Conservation (phyloP, 1,284 basidiomycete genomes). For the Trametes hirsuta region DNA sequence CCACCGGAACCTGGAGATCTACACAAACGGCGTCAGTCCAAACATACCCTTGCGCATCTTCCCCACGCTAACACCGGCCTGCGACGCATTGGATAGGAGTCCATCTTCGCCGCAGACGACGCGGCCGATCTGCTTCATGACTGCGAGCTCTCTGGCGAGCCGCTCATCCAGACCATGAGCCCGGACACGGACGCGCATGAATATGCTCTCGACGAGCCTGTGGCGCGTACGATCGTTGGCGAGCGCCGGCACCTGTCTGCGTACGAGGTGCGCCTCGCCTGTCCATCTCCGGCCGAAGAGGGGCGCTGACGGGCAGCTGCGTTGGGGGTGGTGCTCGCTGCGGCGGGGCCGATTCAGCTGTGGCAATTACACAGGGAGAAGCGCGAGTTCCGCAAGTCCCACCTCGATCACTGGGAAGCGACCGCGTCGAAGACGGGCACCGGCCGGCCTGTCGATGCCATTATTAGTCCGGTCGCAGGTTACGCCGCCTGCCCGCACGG, state of each 20-base stretch:
- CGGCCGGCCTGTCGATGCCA: conserved; percentile 50
- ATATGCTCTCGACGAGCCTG: conserved; percentile 34
- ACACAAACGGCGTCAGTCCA: conserved; percentile 50
- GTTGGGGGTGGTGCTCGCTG: too few species aligned
- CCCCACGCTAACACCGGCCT: background rate
- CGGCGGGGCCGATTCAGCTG: conserved; percentile 28
- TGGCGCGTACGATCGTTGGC: conserved; percentile 31
- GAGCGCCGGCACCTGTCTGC: conserved; percentile 32
- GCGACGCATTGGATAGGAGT: conserved; percentile 23
- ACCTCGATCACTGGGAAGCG: conserved; percentile 51
- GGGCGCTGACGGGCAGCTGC: background rate
- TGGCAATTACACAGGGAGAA: conserved; percentile 49
- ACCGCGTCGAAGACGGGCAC: conserved; percentile 44
- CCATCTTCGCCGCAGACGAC: conserved; percentile 39
- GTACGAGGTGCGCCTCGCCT: conserved; percentile 29
- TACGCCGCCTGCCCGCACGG: conserved; percentile 43
- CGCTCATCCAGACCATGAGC: conserved; percentile 36
- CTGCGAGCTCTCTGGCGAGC: conserved; percentile 37
- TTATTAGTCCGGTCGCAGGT: conserved; percentile 42
- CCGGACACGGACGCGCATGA: conserved; percentile 33
- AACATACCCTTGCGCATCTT: background rate
- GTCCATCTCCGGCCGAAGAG: conserved; percentile 11
- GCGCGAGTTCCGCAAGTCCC: conserved; percentile 41
- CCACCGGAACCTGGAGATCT: conserved; percentile 56
- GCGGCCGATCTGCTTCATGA: conserved; percentile 33